Conservation (phyloP, 805 yeast genomes). For the Pichia paraexigua region DNA sequence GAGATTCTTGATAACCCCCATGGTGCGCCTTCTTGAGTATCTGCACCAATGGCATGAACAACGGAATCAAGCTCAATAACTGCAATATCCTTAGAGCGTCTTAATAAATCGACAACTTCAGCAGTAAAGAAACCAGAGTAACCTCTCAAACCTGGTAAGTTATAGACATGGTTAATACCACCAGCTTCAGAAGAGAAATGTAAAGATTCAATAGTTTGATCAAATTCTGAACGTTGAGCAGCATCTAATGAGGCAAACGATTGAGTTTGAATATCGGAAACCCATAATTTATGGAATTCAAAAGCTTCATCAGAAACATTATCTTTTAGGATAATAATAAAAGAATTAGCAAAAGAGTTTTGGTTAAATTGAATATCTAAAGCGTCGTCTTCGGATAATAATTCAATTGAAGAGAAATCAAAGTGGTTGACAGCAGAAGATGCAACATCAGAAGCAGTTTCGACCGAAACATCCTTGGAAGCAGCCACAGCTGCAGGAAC, state of each 20-base stretch:
- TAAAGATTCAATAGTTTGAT: slow-evolving; percentile 20
- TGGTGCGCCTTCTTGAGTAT: slow-evolving; percentile 76
- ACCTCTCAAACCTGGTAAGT: slow-evolving; percentile 60
- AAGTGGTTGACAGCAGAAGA: not conserved
- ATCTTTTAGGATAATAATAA: slow-evolving; percentile 79
- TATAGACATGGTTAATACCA: slow-evolving; percentile 55
- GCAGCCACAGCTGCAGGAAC: slow-evolving; percentile 8
- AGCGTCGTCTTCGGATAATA: slow-evolving; percentile 18
- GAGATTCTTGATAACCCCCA: slow-evolving; percentile 94
- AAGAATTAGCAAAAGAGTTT: slow-evolving; percentile 59
- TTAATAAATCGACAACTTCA: slow-evolving; percentile 62
- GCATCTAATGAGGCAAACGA: slow-evolving; percentile 23
- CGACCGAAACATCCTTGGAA: slow-evolving; percentile 33
- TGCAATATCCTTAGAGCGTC: slow-evolving; percentile 46
- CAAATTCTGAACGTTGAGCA: slow-evolving; percentile 23
- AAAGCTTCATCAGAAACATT: slow-evolving; percentile 45
- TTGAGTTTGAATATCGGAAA: slow-evolving; percentile 44
- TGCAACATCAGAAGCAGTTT: slow-evolving; percentile 16
- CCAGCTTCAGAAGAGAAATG: slow-evolving; percentile 26
- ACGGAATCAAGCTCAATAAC: slow-evolving; percentile 66
- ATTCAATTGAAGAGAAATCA: slow-evolving; percentile 3
- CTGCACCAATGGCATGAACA: slow-evolving; percentile 56
- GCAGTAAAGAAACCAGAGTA: slow-evolving; percentile 81
- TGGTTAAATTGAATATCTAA: slow-evolving; percentile 44
- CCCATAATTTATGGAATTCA: slow-evolving; percentile 61